These are phyloP conservation scores for Skeletonema potamos DNA, from an alignment of 108 stramenopile species.

Conservation along the genomic window DNA sequence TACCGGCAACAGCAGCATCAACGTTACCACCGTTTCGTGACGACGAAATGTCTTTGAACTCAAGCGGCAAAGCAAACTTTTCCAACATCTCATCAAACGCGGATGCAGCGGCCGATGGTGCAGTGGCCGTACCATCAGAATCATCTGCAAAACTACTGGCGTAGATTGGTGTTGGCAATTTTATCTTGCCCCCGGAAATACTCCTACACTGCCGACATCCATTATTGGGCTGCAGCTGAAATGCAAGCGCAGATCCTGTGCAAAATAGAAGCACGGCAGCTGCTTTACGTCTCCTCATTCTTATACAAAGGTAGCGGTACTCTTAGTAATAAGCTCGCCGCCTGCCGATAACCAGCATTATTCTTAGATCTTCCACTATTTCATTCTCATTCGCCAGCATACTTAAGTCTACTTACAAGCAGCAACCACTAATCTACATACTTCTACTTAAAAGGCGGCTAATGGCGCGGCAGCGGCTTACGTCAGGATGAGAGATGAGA, in stretches of 20 bases:
- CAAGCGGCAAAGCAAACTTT: neutral
- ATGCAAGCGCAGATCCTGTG: neutral
- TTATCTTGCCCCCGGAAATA: neutral
- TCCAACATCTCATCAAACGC: slow-evolving; percentile 3
- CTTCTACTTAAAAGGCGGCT: too few relatives aligned
- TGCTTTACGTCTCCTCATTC: neutral
- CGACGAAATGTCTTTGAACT: neutral
- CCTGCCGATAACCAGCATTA: too few relatives aligned
- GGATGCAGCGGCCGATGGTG: neutral
- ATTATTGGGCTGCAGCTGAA: neutral
- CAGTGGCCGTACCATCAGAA: neutral
- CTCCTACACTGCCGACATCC: neutral
- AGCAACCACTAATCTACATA: too few relatives aligned
- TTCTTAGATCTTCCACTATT: too few relatives aligned
- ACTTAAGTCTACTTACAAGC: too few relatives aligned
- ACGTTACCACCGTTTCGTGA: neutral
- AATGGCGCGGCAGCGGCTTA: too few relatives aligned
- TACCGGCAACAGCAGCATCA: neutral
- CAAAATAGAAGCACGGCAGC: neutral
- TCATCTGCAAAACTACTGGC: neutral
- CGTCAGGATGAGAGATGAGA: too few relatives aligned
- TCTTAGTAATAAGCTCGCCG: too few relatives aligned
- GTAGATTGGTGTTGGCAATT: neutral
- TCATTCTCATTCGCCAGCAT: too few relatives aligned
- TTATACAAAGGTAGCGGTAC: too few relatives aligned